phyloP scores from a whole-genome alignment of 75 land plant genomes.

The Pinus tabuliformis region DNA sequence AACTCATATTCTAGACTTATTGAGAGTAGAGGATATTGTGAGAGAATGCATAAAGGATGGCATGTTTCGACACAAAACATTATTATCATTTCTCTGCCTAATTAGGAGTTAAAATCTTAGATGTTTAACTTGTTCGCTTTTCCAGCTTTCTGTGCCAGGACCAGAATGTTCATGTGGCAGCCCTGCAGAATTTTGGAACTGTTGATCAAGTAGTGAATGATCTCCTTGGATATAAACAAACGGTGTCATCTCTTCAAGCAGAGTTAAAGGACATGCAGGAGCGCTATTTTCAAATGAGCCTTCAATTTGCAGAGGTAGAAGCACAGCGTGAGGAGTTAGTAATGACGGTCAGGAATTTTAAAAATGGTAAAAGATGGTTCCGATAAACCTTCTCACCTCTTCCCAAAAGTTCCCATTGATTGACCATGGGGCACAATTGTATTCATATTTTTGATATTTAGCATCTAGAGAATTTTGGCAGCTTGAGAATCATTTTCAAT shows the following conservation, averaged over 20 bases:
- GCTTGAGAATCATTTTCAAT: no score
- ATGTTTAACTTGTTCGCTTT: slow-evolving; percentile 9
- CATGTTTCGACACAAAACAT: not conserved
- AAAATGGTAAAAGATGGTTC: slow-evolving; percentile 19
- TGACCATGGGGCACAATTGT: no score
- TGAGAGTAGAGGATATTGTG: not conserved
- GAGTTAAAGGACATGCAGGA: slow-evolving; percentile 77
- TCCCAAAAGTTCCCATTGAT: no score
- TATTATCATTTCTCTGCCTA: not conserved
- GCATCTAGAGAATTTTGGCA: no score
- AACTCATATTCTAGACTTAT: not conserved
- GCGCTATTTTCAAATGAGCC: slow-evolving; percentile 80
- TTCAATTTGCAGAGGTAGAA: slow-evolving; percentile 88
- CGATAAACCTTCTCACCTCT: not conserved
- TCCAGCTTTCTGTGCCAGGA: slow-evolving; percentile 43
- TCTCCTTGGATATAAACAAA: slow-evolving; percentile 27
- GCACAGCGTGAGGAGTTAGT: slow-evolving; percentile 83
- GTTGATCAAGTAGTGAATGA: slow-evolving; percentile 31
- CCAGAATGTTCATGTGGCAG: slow-evolving; percentile 33
- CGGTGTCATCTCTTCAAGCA: slow-evolving; percentile 48
- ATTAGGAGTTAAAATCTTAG: not conserved
- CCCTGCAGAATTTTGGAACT: slow-evolving; percentile 28
- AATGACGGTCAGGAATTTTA: slow-evolving; percentile 65
- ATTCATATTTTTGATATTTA: no score
- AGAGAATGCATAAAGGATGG: not conserved